Evolutionary conservation across 164 flowering plant species (phyloP).

Genomic region (Stephania yunnanensis): DNA sequence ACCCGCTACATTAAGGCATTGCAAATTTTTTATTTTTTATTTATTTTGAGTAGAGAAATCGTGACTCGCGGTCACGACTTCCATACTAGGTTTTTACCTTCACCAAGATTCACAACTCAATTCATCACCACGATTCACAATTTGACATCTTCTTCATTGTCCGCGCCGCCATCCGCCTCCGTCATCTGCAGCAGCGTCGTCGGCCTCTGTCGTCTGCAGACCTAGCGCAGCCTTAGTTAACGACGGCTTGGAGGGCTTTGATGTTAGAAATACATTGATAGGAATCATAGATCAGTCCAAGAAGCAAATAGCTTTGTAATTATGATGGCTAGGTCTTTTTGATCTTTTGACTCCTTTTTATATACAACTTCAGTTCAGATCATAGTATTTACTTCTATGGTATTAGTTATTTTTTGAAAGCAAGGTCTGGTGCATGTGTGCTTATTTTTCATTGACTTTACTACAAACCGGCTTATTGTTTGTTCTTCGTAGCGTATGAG

Average conservation of each 20-base stretch:
- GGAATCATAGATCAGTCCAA: not conserved
- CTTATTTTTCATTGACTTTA: not conserved
- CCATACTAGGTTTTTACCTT: too few relatives aligned
- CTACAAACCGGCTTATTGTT: not conserved
- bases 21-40: too few relatives aligned
- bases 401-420: not conserved
- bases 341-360: not conserved
- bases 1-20: too few relatives aligned
- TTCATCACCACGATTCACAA: too few relatives aligned
- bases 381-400: not conserved
- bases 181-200: too few relatives aligned
- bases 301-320: not conserved
- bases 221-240: not conserved
- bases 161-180: too few relatives aligned
- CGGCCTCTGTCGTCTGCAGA: too few relatives aligned
- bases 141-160: too few relatives aligned
- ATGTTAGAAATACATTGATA: not conserved
- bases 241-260: not conserved
- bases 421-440: not conserved
- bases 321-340: too few relatives aligned
- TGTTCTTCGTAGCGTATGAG: not conserved
- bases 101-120: too few relatives aligned
- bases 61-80: too few relatives aligned
- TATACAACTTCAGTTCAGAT: not conserved
- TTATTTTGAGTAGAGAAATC: too few relatives aligned